These are phyloP conservation scores for Mycena indigotica DNA, from an alignment of 768 basidiomycete genomes.

Conservation along the genomic window DNA sequence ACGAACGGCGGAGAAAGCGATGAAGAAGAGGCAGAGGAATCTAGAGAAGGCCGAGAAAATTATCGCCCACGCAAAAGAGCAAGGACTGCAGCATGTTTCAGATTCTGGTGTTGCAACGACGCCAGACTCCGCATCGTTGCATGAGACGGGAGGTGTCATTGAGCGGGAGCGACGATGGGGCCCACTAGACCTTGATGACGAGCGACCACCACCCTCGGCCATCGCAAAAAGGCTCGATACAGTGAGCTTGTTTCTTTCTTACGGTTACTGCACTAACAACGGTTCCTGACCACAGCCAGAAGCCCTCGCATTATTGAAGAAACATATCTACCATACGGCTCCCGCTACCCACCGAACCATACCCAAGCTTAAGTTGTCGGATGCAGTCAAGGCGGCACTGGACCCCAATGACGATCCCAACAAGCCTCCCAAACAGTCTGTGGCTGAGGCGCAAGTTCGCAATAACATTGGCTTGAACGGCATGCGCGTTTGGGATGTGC, in stretches of 20 bases:
- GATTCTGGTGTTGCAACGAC: slow-evolving; percentile 3
- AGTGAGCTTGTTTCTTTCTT: slow-evolving; percentile 33
- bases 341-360: slow-evolving; percentile 55
- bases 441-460: slow-evolving; percentile 55
- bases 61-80: slow-evolving; percentile 46
- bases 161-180: slow-evolving; percentile 51
- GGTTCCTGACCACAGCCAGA: slow-evolving; percentile 43
- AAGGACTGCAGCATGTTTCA: slow-evolving; percentile 43
- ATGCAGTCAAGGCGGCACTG: slow-evolving; percentile 51
- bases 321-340: slow-evolving; percentile 56
- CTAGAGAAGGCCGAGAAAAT: slow-evolving; percentile 47
- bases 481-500: slow-evolving; percentile 54
- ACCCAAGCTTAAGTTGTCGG: slow-evolving; percentile 47
- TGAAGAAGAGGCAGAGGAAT: slow-evolving; percentile 46
- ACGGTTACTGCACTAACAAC: neutral
- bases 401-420: slow-evolving; percentile 51
- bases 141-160: slow-evolving; percentile 31
- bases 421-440: slow-evolving; percentile 54
- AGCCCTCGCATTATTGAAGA: slow-evolving; percentile 56
- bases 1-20: slow-evolving; percentile 40
- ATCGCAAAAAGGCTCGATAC: slow-evolving; percentile 75
- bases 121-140: slow-evolving; percentile 15
- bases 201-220: slow-evolving; percentile 70
- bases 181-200: slow-evolving; percentile 62
- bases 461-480: slow-evolving; percentile 49